phyloP scores from a whole-genome alignment of 208 protist genomes.

The Trypanosoma conorhini region DNA sequence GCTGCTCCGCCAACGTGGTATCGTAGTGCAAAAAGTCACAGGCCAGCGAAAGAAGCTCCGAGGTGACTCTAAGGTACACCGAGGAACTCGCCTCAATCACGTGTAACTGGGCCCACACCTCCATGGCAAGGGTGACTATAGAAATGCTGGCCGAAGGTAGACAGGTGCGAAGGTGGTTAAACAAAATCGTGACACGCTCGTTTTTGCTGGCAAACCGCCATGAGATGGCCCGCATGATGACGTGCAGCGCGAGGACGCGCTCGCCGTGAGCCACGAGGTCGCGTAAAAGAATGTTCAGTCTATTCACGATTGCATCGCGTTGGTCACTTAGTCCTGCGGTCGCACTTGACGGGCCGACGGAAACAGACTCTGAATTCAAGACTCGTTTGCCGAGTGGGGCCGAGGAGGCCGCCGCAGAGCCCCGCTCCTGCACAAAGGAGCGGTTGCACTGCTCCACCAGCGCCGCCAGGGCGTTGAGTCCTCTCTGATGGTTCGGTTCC shows the following conservation, averaged over 20 bases:
- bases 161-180: constrained; percentile 63
- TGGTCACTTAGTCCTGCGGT: constrained; percentile 6
- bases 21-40: constrained; percentile 51
- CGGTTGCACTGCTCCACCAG: constrained; percentile 28
- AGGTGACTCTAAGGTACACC: constrained; percentile 53
- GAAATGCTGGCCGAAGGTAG: constrained; percentile 49
- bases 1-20: constrained; percentile 42
- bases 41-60: constrained; percentile 47
- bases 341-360: background rate
- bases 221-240: constrained; percentile 54
- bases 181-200: constrained; percentile 63
- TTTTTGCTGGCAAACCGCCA: constrained; percentile 44
- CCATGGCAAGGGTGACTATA: constrained; percentile 69
- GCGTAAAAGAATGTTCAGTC: constrained; percentile 43
- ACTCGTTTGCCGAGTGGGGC: background rate
- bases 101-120: constrained; percentile 65
- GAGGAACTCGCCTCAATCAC: constrained; percentile 40
- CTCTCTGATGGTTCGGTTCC: constrained; percentile 43
- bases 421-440: constrained; percentile 13
- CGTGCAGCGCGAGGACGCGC: constrained; percentile 55
- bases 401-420: background rate
- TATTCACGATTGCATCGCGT: constrained; percentile 26
- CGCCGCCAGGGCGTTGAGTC: constrained; percentile 53
- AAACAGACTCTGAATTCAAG: constrained; percentile 6
- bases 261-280: constrained; percentile 52